These are phyloP conservation scores for Jasminum sambac DNA, from an alignment of 257 asterid species.

Conservation along the genomic window DNA sequence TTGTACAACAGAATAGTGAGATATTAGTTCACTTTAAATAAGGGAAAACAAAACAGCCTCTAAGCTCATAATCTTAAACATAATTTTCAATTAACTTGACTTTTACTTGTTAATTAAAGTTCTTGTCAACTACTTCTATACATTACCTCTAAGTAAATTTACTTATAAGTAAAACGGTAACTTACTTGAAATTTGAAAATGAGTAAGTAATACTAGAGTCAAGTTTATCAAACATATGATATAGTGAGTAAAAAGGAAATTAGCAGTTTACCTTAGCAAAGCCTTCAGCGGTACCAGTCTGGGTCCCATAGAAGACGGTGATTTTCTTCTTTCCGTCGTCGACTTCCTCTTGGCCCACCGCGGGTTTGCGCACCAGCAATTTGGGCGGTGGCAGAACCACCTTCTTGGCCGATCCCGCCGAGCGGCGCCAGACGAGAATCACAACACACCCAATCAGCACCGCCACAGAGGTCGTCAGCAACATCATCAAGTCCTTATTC, in stretches of 20 bases:
- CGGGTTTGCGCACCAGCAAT: constrained; percentile 41
- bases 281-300: constrained; percentile 99
- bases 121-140: constrained; percentile 19
- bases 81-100: constrained; percentile 1
- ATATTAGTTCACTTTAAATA: background rate
- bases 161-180: background rate
- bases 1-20: constrained; percentile 11
- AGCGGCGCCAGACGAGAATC: constrained; percentile 65
- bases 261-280: constrained; percentile 93
- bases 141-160: background rate
- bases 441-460: constrained; percentile 76
- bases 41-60: too few relatives aligned
- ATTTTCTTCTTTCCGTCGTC: constrained; percentile 80
- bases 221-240: too few relatives aligned
- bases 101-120: constrained; percentile 1
- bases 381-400: constrained; percentile 43
- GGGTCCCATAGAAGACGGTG: constrained; percentile 82
- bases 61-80: constrained; percentile 9
- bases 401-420: constrained; percentile 50
- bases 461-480: constrained; percentile 75
- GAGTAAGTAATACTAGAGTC: too few relatives aligned
- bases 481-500: constrained; percentile 66
- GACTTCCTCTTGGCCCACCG: constrained; percentile 59
- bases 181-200: background rate
- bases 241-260: too few relatives aligned